A percentile compares a stretch with the other conserved stretches of the same genome.
These are phyloP conservation scores for Exserohilum turcica DNA, from an alignment of 2,329 filamentous ascomycete genomes.

Conservation along the genomic window DNA sequence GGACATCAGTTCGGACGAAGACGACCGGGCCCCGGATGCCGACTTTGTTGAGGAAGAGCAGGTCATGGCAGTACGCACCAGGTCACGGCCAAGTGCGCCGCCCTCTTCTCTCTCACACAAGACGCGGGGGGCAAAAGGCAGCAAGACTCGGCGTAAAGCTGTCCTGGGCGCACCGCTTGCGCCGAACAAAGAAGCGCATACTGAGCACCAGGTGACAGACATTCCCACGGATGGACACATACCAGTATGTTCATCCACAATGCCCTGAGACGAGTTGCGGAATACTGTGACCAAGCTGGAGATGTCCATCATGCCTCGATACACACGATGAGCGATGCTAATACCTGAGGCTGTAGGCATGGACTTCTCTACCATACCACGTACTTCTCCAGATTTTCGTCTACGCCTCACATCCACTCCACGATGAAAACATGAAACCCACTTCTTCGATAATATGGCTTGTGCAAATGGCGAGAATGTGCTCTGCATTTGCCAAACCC, in stretches of 20 bases:
- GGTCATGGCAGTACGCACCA: slow-evolving; percentile 14
- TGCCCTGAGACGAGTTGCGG: neutral
- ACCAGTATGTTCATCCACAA: slow-evolving; percentile 15
- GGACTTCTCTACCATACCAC: slow-evolving; percentile 64
- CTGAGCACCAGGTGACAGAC: slow-evolving; percentile 6
- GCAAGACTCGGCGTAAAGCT: slow-evolving; percentile 16
- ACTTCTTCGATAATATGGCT: slow-evolving; percentile 64
- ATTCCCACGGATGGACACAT: slow-evolving; percentile 36
- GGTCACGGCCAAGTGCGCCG: slow-evolving; percentile 9
- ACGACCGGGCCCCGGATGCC: slow-evolving; percentile 28
- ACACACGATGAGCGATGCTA: neutral
- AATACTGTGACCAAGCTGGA: neutral
- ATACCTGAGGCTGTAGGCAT: slow-evolving; percentile 33
- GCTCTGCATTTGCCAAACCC: slow-evolving; percentile 69
- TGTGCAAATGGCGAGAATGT: slow-evolving; percentile 65
- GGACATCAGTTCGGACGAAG: slow-evolving; percentile 38
- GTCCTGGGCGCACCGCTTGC: slow-evolving; percentile 36
- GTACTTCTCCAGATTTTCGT: slow-evolving; percentile 73
- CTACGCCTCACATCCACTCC: slow-evolving; percentile 66
- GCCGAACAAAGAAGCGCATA: slow-evolving; percentile 19
- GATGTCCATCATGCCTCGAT: neutral
- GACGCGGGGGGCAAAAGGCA: slow-evolving; percentile 8
- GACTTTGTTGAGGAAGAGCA: slow-evolving; percentile 32
- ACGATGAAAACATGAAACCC: slow-evolving; percentile 53
- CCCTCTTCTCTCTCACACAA: slow-evolving; percentile 18